Evolutionary conservation across 768 basidiomycete species (phyloP).

Genomic region (Chalciporus piperatus): DNA sequence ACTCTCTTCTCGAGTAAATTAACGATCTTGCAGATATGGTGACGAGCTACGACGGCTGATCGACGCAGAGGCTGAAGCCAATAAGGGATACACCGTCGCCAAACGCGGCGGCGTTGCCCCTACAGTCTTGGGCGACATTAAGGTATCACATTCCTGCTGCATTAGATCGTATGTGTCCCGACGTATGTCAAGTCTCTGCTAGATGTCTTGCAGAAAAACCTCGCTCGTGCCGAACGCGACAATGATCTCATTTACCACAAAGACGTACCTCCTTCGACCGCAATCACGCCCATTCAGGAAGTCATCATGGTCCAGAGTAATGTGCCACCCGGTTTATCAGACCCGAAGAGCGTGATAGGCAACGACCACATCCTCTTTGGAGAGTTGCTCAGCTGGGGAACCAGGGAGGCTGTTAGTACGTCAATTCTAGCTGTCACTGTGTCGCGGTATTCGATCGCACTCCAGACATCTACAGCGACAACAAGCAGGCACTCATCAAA

Average conservation of each 20-base stretch:
- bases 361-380: constrained; percentile 64
- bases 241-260: constrained; percentile 96
- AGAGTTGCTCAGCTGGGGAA: constrained; percentile 82
- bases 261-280: constrained; percentile 71
- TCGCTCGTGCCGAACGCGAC: constrained; percentile 77
- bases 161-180: background rate
- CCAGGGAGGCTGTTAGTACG: constrained; percentile 83
- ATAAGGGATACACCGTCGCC: constrained; percentile 66
- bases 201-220: constrained; percentile 62
- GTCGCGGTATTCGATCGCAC: background rate
- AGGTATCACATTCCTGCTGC: constrained; percentile 42
- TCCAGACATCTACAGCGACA: constrained; percentile 81
- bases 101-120: constrained; percentile 60
- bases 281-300: constrained; percentile 61
- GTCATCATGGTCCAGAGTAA: constrained; percentile 63
- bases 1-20: background rate
- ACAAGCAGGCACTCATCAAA: constrained; percentile 66
- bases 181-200: constrained; percentile 60
- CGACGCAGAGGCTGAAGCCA: constrained; percentile 63
- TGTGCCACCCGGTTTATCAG: constrained; percentile 52
- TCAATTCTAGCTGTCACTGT: constrained; percentile 4
- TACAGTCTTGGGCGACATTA: constrained; percentile 72
- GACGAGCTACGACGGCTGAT: constrained; percentile 77
- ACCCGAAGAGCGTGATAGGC: constrained; percentile 55
- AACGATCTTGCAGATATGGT: constrained; percentile 64